A percentile compares a stretch with the other conserved stretches of the same genome.
Conservation (phyloP, 495 filamentous ascomycete genomes). For the Pyrenula aspistea region DNA sequence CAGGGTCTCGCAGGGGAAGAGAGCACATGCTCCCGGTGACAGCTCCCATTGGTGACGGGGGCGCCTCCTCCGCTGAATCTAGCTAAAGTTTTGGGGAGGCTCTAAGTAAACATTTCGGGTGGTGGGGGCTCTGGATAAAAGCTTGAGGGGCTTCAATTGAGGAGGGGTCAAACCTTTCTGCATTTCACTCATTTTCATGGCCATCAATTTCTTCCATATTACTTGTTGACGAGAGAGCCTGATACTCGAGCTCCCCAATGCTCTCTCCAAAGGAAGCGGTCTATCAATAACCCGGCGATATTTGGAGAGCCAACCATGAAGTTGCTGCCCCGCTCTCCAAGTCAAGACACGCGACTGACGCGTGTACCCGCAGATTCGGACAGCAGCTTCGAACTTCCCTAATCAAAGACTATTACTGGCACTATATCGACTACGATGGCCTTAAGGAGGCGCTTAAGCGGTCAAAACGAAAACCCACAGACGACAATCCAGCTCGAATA, state of each 20-base stretch:
- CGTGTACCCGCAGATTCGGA: slow-evolving; percentile 67
- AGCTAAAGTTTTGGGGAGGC: neutral
- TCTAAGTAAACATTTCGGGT: neutral
- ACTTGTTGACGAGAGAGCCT: too few relatives aligned
- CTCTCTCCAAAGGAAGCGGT: too few relatives aligned
- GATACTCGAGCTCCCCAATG: too few relatives aligned
- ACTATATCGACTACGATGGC: slow-evolving; percentile 95
- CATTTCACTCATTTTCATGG: slow-evolving; percentile 16
- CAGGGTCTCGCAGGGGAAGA: neutral
- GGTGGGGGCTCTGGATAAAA: neutral
- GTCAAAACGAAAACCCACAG: slow-evolving; percentile 40
- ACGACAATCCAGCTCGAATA: slow-evolving; percentile 41
- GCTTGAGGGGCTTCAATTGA: neutral
- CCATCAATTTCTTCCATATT: too few relatives aligned
- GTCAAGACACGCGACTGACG: slow-evolving; percentile 21
- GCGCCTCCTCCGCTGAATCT: neutral
- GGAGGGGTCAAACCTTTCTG: neutral
- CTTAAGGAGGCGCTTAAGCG: slow-evolving; percentile 80
- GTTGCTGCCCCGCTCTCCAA: slow-evolving; percentile 12
- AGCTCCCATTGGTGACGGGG: neutral
- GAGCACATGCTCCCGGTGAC: neutral
- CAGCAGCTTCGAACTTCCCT: slow-evolving; percentile 87
- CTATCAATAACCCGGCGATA: slow-evolving; percentile 7
- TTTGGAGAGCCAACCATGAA: slow-evolving; percentile 12
- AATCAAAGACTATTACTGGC: slow-evolving; percentile 89